Conservation (phyloP, 2,329 filamentous ascomycete species). For the Aspergillus spinulosporus region DNA sequence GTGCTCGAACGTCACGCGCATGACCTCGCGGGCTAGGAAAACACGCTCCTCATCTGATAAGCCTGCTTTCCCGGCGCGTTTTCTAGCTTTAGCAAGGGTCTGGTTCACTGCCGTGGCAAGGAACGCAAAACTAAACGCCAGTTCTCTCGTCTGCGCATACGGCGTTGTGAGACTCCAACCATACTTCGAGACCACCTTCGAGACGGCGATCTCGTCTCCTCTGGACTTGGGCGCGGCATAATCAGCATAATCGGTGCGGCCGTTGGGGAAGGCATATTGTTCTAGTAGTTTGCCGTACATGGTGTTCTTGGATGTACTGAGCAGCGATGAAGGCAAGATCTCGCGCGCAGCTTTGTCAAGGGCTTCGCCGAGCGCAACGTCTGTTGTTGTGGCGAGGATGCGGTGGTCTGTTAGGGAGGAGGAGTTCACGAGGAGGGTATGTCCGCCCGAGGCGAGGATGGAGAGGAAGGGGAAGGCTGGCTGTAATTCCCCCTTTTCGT, state of each 20-base stretch:
- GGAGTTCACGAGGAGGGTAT: conserved; percentile 83
- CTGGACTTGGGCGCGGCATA: conserved; percentile 63
- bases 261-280: conserved; percentile 68
- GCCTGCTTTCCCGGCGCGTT: conserved; percentile 23
- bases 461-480: conserved; percentile 77
- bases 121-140: conserved; percentile 74
- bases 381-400: conserved; percentile 70
- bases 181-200: conserved; percentile 52
- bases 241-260: conserved; percentile 36
- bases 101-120: conserved; percentile 66
- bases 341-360: conserved; percentile 82
- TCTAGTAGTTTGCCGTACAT: conserved; percentile 84
- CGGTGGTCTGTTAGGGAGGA: conserved; percentile 66
- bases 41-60: conserved; percentile 63
- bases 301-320: conserved; percentile 59
- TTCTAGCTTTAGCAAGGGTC: conserved; percentile 44
- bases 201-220: conserved; percentile 54
- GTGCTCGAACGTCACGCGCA: conserved; percentile 86
- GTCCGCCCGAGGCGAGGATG: conserved; percentile 86
- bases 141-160: conserved; percentile 57
- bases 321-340: conserved; percentile 64
- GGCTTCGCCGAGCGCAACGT: conserved; percentile 85
- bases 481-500: background rate
- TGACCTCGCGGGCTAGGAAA: conserved; percentile 68
- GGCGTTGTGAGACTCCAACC: conserved; percentile 72